These are phyloP conservation scores for Dioscorea zingiberensis DNA, from an alignment of 106 monocot species.

Conservation along the genomic window DNA sequence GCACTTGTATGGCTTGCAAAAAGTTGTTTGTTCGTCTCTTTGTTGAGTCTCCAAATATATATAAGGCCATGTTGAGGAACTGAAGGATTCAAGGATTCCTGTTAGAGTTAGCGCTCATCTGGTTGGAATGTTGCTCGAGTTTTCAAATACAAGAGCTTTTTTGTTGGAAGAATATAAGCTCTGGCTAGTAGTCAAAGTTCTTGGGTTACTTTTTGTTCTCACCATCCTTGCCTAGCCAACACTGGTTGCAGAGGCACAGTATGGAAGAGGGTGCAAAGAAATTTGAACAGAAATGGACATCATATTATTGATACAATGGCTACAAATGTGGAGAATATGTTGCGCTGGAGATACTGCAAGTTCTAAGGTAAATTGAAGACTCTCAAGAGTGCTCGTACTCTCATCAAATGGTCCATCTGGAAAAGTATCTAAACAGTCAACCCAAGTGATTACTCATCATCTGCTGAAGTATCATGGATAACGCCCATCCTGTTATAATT, in stretches of 20 bases:
- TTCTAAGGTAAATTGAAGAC: no score
- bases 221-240: conserved; percentile 66
- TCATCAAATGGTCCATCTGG: no score
- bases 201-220: conserved; percentile 62
- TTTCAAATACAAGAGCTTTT: conserved; percentile 36
- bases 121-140: conserved; percentile 55
- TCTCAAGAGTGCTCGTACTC: no score
- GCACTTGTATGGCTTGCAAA: conserved; percentile 53
- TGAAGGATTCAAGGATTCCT: conserved; percentile 71
- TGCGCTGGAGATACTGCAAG: no score
- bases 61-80: conserved; percentile 63
- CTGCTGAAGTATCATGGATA: no score
- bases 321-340: conserved; percentile 50
- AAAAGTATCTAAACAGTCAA: no score
- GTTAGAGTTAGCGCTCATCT: conserved; percentile 49
- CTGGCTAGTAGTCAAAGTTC: conserved; percentile 39
- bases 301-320: conserved; percentile 50
- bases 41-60: conserved; percentile 63
- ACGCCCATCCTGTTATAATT: no score
- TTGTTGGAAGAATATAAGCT: conserved; percentile 61
- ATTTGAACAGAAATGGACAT: conserved; percentile 36
- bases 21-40: conserved; percentile 59
- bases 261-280: conserved; percentile 86
- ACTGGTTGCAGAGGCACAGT: conserved; percentile 26
- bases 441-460: no score